These are phyloP conservation scores for Camellia oleifera DNA, from an alignment of 179 eudicot genomes.

Conservation along the genomic window DNA sequence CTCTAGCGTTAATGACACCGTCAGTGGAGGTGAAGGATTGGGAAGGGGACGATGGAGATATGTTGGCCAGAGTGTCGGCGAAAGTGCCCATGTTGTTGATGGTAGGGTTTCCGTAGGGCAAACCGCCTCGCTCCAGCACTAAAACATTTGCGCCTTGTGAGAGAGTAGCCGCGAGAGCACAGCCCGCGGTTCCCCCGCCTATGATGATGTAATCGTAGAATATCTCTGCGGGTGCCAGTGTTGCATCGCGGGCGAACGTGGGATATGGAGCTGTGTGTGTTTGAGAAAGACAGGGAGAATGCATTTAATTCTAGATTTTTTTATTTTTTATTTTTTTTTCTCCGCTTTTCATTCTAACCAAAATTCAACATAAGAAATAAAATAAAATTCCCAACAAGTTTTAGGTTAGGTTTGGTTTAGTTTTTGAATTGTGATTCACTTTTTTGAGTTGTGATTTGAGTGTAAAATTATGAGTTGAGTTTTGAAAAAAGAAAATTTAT, in stretches of 20 bases:
- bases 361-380: no score
- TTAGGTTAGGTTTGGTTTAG: no score
- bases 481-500: no score
- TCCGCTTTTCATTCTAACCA: no score
- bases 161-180: constrained; percentile 71
- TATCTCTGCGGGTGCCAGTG: constrained; percentile 40
- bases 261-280: constrained; percentile 54
- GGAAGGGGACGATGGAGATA: constrained; percentile 59
- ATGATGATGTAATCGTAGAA: constrained; percentile 69
- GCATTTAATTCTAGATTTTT: no score
- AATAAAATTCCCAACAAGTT: no score
- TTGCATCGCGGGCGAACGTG: constrained; percentile 56
- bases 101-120: constrained; percentile 58
- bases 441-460: no score
- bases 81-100: constrained; percentile 41
- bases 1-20: constrained; percentile 73
- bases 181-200: constrained; percentile 89
- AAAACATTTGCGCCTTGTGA: constrained; percentile 49
- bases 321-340: no score
- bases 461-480: no score
- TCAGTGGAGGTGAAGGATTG: constrained; percentile 73
- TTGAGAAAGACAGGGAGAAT: not conserved
- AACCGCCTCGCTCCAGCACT: constrained; percentile 67
- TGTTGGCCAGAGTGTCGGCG: constrained; percentile 30
- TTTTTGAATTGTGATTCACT: no score